phyloP scores from a whole-genome alignment of 2,329 filamentous ascomycete species.

The Xylariomycetidae sp. region DNA sequence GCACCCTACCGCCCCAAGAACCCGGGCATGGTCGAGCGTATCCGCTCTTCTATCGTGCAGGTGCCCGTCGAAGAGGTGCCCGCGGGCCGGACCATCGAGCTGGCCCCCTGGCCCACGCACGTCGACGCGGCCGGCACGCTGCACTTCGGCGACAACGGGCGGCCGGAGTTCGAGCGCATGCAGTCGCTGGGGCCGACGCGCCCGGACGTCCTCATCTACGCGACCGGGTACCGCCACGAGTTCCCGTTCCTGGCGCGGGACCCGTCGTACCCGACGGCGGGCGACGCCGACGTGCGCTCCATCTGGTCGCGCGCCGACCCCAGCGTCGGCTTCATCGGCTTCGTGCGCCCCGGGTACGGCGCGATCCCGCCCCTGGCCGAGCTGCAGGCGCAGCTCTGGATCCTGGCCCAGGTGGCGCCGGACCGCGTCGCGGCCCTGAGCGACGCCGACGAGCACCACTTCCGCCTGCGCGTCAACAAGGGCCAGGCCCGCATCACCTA shows the following conservation, averaged over 20 bases:
- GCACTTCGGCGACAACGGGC: conserved; percentile 27
- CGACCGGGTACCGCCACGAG: conserved; percentile 40
- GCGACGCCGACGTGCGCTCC: conserved; percentile 37
- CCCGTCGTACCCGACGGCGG: conserved; percentile 40
- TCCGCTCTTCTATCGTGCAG: too few species aligned
- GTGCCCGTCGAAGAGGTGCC: conserved; percentile 35
- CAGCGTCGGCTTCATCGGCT: conserved; percentile 41
- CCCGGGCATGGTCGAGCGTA: conserved; percentile 29
- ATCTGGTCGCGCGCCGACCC: conserved; percentile 41
- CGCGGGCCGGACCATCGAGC: conserved; percentile 35
- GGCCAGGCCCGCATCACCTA: conserved; percentile 25
- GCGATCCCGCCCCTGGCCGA: conserved; percentile 46
- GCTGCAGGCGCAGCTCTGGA: conserved; percentile 44
- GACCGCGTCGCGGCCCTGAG: conserved; percentile 6
- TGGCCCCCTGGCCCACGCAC: conserved; percentile 37
- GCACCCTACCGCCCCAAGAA: conserved; percentile 14
- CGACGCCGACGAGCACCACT: conserved; percentile 32
- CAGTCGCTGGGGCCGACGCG: conserved; percentile 21
- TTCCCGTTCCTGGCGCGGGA: conserved; percentile 34
- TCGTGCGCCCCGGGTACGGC: conserved; percentile 37
- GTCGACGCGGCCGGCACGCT: conserved; percentile 34
- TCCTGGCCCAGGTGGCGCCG: conserved; percentile 27
- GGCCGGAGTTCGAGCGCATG: conserved; percentile 23
- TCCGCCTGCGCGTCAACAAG: conserved; percentile 30
- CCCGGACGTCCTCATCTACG: conserved; percentile 41